Percentiles rank a stretch among this genome's conserved stretches.
Evolutionary conservation across 306 rosid species (phyloP).

Genomic region (Quercus mongolica): DNA sequence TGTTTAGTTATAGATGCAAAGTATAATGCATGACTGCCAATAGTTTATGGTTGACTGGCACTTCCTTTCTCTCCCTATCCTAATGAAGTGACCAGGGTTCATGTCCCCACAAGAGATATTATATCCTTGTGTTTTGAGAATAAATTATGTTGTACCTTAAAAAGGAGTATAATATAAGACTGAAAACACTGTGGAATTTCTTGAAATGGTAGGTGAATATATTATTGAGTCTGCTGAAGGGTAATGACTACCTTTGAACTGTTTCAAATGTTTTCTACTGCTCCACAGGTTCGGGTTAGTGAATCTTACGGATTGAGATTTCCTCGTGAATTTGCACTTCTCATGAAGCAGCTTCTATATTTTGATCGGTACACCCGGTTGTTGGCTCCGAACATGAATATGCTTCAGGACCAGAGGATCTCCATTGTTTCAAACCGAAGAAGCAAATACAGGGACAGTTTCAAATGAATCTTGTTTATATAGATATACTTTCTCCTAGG

Average conservation of each 20-base stretch:
- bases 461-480: slow-evolving; percentile 23
- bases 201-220: not conserved
- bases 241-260: not conserved
- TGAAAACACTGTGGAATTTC: not conserved
- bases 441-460: slow-evolving; percentile 42
- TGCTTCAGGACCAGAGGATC: slow-evolving; percentile 96
- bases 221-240: not conserved
- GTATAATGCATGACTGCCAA: not conserved
- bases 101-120: too few species aligned
- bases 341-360: slow-evolving; percentile 91
- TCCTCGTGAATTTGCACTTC: slow-evolving; percentile 93
- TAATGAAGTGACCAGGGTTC: too few species aligned
- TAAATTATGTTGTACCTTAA: not conserved
- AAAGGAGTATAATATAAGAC: not conserved
- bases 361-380: slow-evolving; percentile 90
- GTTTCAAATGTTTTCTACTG: slow-evolving; percentile 5
- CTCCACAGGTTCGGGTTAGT: slow-evolving; percentile 74
- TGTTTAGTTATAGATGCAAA: not conserved
- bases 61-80: not conserved
- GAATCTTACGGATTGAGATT: slow-evolving; percentile 88
- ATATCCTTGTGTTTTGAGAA: not conserved
- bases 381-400: slow-evolving; percentile 85
- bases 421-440: slow-evolving; percentile 68
- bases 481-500: slow-evolving; percentile 14
- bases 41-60: not conserved